These are phyloP conservation scores for Lactarius indigo DNA, from an alignment of 768 basidiomycete genomes.

Conservation along the genomic window DNA sequence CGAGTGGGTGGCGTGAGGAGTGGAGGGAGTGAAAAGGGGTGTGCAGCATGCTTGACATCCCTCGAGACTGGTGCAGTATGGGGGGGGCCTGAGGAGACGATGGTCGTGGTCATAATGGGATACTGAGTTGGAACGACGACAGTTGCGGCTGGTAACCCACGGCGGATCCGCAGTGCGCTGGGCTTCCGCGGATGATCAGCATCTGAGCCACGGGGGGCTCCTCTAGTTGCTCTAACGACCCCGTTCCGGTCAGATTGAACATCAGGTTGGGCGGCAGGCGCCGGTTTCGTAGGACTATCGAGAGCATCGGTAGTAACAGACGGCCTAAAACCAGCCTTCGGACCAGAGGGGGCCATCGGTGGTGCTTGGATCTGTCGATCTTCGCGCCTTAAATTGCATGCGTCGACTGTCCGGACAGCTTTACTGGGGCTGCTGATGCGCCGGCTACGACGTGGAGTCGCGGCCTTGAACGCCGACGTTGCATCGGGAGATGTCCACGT, in stretches of 20 bases:
- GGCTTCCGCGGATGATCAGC: not conserved
- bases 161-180: conserved; percentile 7
- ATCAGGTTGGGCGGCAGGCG: not conserved
- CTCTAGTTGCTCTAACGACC: conserved; percentile 6
- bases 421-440: conserved; percentile 13
- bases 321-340: not conserved
- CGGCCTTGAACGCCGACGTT: conserved; percentile 12
- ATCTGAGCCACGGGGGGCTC: not conserved
- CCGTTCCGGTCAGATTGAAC: not conserved
- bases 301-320: not conserved
- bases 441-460: conserved; percentile 8
- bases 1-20: conserved; percentile 12
- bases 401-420: not conserved
- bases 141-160: conserved; percentile 12
- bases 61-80: not conserved
- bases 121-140: conserved; percentile 2
- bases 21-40: conserved; percentile 18
- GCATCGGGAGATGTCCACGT: conserved; percentile 22
- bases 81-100: not conserved
- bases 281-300: not conserved
- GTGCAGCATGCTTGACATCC: not conserved
- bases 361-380: not conserved
- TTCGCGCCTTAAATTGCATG: not conserved
- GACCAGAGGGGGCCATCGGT: too few species aligned
- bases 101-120: not conserved